Percentiles rank a stretch among this genome's conserved stretches.
phyloP scores from a whole-genome alignment of 2,329 filamentous ascomycete species.

The Alternaria viburni region DNA sequence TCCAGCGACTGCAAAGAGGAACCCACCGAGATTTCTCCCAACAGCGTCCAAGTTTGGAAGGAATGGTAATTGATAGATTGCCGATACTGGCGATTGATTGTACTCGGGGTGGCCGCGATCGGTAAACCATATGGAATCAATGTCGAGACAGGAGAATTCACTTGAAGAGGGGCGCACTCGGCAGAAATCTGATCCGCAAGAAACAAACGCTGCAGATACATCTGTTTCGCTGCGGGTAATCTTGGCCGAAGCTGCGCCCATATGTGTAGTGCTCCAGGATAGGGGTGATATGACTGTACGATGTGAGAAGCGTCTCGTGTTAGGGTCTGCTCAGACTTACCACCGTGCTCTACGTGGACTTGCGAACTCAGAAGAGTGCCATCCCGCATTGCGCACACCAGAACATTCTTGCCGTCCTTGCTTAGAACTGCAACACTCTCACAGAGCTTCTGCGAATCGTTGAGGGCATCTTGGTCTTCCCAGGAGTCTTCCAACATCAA shows the following conservation, averaged over 20 bases:
- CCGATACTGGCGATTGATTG: conserved; percentile 39
- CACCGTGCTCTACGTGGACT: not conserved
- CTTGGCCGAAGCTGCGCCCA: conserved; percentile 39
- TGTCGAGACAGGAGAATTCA: conserved; percentile 14
- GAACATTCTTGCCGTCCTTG: conserved; percentile 8
- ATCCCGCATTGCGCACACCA: conserved; percentile 48
- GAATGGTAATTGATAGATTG: conserved; percentile 40
- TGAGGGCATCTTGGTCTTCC: not conserved
- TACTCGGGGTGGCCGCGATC: conserved; percentile 35
- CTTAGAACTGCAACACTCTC: conserved; percentile 38
- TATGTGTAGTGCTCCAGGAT: conserved; percentile 19
- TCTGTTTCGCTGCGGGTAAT: conserved; percentile 32
- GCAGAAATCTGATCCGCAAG: conserved; percentile 50
- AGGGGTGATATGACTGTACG: not conserved
- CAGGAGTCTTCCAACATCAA: conserved; percentile 19
- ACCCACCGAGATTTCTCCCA: conserved; percentile 50
- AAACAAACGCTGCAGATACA: conserved; percentile 40
- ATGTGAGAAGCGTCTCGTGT: not conserved
- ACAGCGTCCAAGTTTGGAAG: conserved; percentile 36
- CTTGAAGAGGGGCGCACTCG: conserved; percentile 31
- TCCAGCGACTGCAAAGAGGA: conserved; percentile 57
- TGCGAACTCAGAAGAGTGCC: conserved; percentile 34
- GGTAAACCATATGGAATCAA: conserved; percentile 50
- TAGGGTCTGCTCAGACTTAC: conserved; percentile 11
- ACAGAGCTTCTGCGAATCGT: conserved; percentile 28